Base-by-base conservation (phyloP, 371 early-diverging fungal species). In the Blakeslea trispora region DNA sequence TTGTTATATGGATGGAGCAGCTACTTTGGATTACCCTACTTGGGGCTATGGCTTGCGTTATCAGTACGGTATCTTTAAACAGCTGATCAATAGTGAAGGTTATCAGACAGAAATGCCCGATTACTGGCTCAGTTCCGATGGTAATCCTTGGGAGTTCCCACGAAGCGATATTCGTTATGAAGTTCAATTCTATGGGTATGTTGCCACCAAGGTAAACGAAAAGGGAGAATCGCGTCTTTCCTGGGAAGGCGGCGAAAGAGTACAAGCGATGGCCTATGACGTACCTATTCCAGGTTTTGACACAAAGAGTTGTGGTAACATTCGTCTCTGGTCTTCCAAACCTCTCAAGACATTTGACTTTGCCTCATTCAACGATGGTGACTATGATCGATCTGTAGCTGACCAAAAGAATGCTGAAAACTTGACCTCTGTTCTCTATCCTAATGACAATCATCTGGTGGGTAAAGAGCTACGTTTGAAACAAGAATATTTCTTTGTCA, bases 1-100 rank as follows among this genome's bases (percentile, higher is more conserved):
- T 34, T 94, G 94, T 63, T 94, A 90, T 61, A 90, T 94, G 83
- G 94, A 95, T 68, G 91, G 94, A 32, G 66, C 95, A 61, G 96
- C 96, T 32, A 88, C 92, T 43, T 64, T 87, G 31, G 88, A 95
- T 73, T 91, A 90, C 53, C 94, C 96, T 22, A 94, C 89, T 19
- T 93, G 93, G 91, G 92, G 91, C 49, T 91, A 91, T 63, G 91
- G 91, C 44, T 75, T 91, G 37, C 87, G 91, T 35, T 96, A 96
- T 81, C 91, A 85, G 63, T 96, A 96, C 67, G 96, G 96, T 68
- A 95, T 96, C 76, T 96, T 96, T 81, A 88, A 95, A 74, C 96
- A 96, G 68, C 68, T 52, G 13, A 81, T 86, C 41, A 80, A 91
- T 15, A 63, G 47, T 32, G 92, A 96, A 61, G 96, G 96, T 4